Base-by-base conservation (phyloP, 257 asterid genomes). In the Thymus quinquecostatus region DNA sequence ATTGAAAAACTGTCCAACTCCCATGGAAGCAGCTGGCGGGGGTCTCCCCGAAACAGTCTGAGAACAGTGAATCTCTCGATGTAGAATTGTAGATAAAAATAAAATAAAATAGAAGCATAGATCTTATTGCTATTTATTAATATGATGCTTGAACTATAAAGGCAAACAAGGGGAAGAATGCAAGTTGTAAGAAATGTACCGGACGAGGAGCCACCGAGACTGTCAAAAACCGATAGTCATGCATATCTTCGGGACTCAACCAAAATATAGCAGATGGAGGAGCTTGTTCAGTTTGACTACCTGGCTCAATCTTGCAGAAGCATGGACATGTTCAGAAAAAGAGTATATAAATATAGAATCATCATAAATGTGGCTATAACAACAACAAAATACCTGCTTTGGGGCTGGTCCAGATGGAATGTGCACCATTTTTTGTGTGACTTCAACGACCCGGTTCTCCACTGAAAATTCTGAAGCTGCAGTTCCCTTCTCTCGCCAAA, bases 401-500 rank as follows among this genome's bases (percentile, higher is more conserved):
- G 98, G 98, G 76, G 99, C 95, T 59, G 99, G 96, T 68, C 99
- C 95, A 49, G 98, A 89, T 5, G 99, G 99, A 84, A 95, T 89
- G 73, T 81, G 97, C 77, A 88, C 87, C 96, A 92, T 92, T 82
- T 86, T 89, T 70, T 94, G 88, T 41, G 99, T 92, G 76, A 95
- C 88, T 75, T 95, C 99, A 70, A 92, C 76, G 56, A 81, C 86
- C 49, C 75, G 75, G 56, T 83, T 80, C 72, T 81, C 66, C 1
- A 76, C 69, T 45, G 92, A 80, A 38, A 75, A 61, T 61, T 79
- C 85, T 40, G 89, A 82, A 66, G 77, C 72, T 65, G 83, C 81
- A 51, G 79, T 84, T 80, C 86, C 90, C 79, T 85, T 89, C 81
- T 81, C 88, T 28, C 79, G 90, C 99, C 99, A 95, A 70, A 95